These are phyloP conservation scores for Paspalum vaginatum DNA, from an alignment of 176 grass and related monocot species.

Conservation along the genomic window DNA sequence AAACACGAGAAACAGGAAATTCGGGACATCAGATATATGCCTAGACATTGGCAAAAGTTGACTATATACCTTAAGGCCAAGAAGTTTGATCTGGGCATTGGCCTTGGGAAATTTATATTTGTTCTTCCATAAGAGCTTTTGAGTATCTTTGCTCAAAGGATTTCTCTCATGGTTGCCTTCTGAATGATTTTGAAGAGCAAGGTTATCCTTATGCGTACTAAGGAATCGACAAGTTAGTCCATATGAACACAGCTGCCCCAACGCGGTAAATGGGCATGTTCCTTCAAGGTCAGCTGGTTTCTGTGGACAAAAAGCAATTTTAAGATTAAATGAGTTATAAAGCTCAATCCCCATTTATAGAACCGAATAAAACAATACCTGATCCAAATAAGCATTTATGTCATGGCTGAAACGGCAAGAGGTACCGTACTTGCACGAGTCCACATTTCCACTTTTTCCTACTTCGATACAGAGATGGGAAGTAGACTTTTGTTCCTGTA, in stretches of 20 bases:
- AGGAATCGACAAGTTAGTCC: constrained; percentile 79
- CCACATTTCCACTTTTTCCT: constrained; percentile 71
- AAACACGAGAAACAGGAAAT: neutral
- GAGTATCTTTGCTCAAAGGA: constrained; percentile 76
- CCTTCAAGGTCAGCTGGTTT: constrained; percentile 93
- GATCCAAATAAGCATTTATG: constrained; percentile 73
- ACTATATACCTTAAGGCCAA: constrained; percentile 80
- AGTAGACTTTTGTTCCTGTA: constrained; percentile 71
- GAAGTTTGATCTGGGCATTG: constrained; percentile 77
- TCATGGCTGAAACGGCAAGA: constrained; percentile 94
- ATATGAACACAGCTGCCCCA: constrained; percentile 72
- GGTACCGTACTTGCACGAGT: constrained; percentile 66
- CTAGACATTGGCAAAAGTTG: neutral
- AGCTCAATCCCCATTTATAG: neutral
- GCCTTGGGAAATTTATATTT: constrained; percentile 89
- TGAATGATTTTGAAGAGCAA: constrained; percentile 44
- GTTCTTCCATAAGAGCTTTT: constrained; percentile 93
- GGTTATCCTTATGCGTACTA: constrained; percentile 60
- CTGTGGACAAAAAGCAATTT: constrained; percentile 41
- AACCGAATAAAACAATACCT: constrained; percentile 51
- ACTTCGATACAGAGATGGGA: constrained; percentile 76
- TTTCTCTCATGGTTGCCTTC: constrained; percentile 62
- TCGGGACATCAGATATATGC: neutral
- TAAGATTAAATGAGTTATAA: constrained; percentile 31
- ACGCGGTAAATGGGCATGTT: constrained; percentile 63